Percentiles rank a stretch among this genome's conserved stretches.
Conservation (phyloP, 148 eudicot species). For the Chenopodium album region DNA sequence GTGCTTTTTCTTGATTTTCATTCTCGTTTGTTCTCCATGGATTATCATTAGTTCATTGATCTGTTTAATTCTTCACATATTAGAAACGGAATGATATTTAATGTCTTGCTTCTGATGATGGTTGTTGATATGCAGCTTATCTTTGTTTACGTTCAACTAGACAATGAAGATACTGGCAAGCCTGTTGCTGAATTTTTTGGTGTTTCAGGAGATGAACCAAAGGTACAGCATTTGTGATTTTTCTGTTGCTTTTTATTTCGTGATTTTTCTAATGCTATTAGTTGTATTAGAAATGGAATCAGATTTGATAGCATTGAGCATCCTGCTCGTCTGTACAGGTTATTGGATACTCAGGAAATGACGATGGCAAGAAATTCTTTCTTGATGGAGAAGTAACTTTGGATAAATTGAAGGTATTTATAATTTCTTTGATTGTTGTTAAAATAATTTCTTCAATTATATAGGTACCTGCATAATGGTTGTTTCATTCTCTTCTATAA, state of each 20-base stretch:
- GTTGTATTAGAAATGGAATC: background rate
- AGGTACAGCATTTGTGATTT: slow-evolving; percentile 33
- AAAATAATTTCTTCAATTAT: background rate
- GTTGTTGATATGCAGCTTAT: slow-evolving; percentile 50
- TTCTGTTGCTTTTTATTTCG: background rate
- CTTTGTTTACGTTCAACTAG: slow-evolving; percentile 75
- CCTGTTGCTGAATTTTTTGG: slow-evolving; percentile 95
- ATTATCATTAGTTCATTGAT: background rate
- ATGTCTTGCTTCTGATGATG: background rate
- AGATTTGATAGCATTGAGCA: background rate
- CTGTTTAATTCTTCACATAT: background rate
- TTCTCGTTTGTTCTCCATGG: background rate
- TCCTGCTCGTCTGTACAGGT: slow-evolving; percentile 42
- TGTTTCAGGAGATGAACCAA: slow-evolving; percentile 63
- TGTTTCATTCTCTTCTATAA: background rate
- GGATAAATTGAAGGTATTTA: slow-evolving; percentile 62
- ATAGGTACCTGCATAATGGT: slow-evolving; percentile 1
- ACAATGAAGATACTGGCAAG: slow-evolving; percentile 79
- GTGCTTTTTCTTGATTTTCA: background rate
- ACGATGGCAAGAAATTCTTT: slow-evolving; percentile 62
- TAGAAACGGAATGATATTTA: background rate
- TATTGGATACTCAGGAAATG: slow-evolving; percentile 68
- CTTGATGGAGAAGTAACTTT: slow-evolving; percentile 58
- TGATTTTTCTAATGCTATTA: background rate
- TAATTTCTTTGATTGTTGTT: background rate